phyloP scores from a whole-genome alignment of 345 rosid species.

The Chamaenerion angustifolium region DNA sequence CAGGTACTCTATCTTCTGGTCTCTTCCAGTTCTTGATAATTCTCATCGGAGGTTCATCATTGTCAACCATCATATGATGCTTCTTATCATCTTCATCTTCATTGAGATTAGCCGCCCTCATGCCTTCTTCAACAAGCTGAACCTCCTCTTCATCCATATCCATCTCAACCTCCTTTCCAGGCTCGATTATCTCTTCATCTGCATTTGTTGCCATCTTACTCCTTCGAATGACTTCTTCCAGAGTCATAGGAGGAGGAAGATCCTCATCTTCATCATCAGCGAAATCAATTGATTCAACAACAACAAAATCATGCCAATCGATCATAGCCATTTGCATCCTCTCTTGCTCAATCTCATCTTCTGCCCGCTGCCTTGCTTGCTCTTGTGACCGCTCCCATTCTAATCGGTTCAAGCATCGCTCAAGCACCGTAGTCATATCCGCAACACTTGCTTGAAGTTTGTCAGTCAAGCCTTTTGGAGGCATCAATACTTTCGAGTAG shows the following conservation, averaged over 20 bases:
- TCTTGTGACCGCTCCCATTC: constrained; percentile 85
- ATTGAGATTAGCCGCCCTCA: constrained; percentile 52
- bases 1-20: constrained; percentile 73
- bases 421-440: constrained; percentile 69
- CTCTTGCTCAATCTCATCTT: constrained; percentile 82
- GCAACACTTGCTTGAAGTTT: constrained; percentile 40
- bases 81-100: constrained; percentile 33
- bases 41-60: constrained; percentile 79
- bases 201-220: constrained; percentile 54
- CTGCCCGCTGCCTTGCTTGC: constrained; percentile 75
- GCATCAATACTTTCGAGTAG: constrained; percentile 66
- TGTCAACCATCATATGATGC: constrained; percentile 17
- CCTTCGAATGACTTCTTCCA: constrained; percentile 70
- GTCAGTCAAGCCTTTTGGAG: constrained; percentile 54
- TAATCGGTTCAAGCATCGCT: constrained; percentile 65
- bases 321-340: constrained; percentile 82
- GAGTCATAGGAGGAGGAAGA: constrained; percentile 74
- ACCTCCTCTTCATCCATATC: constrained; percentile 94
- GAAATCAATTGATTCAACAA: constrained; percentile 71
- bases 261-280: constrained; percentile 88
- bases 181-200: constrained; percentile 58
- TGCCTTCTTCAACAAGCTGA: constrained; percentile 82
- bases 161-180: constrained; percentile 87
- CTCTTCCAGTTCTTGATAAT: constrained; percentile 91
- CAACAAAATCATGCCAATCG: constrained; percentile 91